A percentile compares a stretch with the other conserved stretches of the same genome.
These are phyloP conservation scores for Cyclocybe aegerita DNA, from an alignment of 768 basidiomycete species.

Conservation along the genomic window DNA sequence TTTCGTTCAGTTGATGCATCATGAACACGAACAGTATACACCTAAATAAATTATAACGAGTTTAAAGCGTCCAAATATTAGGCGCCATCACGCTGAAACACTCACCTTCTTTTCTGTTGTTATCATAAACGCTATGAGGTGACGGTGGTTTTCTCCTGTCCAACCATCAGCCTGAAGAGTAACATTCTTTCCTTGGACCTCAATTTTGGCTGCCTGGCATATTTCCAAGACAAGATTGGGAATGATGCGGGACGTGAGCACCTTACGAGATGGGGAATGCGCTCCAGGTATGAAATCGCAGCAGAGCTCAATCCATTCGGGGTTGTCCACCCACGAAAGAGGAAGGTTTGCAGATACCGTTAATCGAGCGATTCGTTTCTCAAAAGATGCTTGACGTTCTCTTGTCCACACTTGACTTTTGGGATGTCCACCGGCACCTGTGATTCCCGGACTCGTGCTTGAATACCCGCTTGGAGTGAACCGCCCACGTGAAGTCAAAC, in stretches of 20 bases:
- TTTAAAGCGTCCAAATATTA: constrained; percentile 3
- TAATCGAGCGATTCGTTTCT: constrained; percentile 15
- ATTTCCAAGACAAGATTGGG: constrained; percentile 12
- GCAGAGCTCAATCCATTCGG: constrained; percentile 25
- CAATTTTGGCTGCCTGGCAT: constrained; percentile 3
- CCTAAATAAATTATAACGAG: constrained; percentile 13
- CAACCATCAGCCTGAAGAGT: constrained; percentile 36
- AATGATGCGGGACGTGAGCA: constrained; percentile 24
- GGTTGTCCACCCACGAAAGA: constrained; percentile 35
- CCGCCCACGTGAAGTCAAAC: too few relatives aligned
- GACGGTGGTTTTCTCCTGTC: constrained; percentile 33
- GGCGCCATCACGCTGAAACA: too few relatives aligned
- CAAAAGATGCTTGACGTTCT: too few relatives aligned
- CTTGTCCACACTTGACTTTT: too few relatives aligned
- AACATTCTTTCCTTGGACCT: constrained; percentile 12
- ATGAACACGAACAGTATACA: constrained; percentile 24
- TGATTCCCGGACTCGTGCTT: too few relatives aligned
- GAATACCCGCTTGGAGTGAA: too few relatives aligned
- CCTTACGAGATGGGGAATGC: constrained; percentile 16
- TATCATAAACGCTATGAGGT: constrained; percentile 34
- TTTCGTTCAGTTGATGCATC: constrained; percentile 29
- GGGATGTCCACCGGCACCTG: too few relatives aligned
- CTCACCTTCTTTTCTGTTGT: constrained; percentile 19
- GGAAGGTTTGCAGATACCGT: constrained; percentile 32
- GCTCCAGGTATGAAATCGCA: constrained; percentile 29